phyloP scores from a whole-genome alignment of 2,329 filamentous ascomycete genomes.

The Penicillium hordei region DNA sequence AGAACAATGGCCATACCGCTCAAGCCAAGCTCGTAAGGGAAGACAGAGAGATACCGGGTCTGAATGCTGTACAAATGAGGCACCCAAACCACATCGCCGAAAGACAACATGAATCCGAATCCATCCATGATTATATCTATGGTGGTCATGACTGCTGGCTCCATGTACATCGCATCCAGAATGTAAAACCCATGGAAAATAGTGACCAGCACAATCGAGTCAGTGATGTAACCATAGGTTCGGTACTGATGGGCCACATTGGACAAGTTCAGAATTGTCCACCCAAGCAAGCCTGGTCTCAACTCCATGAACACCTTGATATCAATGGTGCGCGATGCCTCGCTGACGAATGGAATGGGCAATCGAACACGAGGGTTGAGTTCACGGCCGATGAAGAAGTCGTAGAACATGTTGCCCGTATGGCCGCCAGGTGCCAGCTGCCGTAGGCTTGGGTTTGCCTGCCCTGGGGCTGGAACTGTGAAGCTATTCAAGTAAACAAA shows the following conservation, averaged over 20 bases:
- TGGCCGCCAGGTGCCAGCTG: slow-evolving; percentile 80
- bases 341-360: slow-evolving; percentile 70
- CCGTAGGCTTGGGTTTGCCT: slow-evolving; percentile 69
- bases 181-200: slow-evolving; percentile 78
- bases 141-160: slow-evolving; percentile 83
- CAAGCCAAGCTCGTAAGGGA: slow-evolving; percentile 76
- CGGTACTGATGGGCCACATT: slow-evolving; percentile 87
- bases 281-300: slow-evolving; percentile 86
- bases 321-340: slow-evolving; percentile 64
- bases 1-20: slow-evolving; percentile 64
- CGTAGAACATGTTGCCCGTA: slow-evolving; percentile 82
- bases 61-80: slow-evolving; percentile 87
- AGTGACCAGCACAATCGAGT: slow-evolving; percentile 79
- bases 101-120: slow-evolving; percentile 92
- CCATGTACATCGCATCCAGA: slow-evolving; percentile 82
- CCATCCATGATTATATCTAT: slow-evolving; percentile 94
- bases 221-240: slow-evolving; percentile 76
- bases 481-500: slow-evolving; percentile 85
- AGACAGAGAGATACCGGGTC: slow-evolving; percentile 77
- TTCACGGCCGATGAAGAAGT: slow-evolving; percentile 96
- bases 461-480: slow-evolving; percentile 60
- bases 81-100: slow-evolving; percentile 90
- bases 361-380: slow-evolving; percentile 77
- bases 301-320: slow-evolving; percentile 89
- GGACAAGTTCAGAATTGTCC: slow-evolving; percentile 80